Evolutionary conservation across 768 basidiomycete genomes (phyloP).

Genomic region (Tricholomella constricta): DNA sequence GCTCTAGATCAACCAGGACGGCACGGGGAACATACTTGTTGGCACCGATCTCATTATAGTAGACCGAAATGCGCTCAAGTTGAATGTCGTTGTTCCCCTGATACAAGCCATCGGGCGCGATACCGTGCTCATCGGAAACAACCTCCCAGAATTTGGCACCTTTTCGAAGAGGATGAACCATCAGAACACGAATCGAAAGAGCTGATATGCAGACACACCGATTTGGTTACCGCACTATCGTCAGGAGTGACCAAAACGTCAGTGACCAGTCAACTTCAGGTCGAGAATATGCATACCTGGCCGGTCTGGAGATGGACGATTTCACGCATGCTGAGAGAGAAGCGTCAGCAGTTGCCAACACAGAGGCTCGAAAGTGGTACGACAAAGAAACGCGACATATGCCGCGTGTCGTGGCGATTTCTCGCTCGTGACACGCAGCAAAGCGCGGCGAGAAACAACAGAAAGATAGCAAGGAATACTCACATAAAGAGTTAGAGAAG

Average conservation of each 20-base stretch:
- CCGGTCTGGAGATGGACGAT: constrained; percentile 99
- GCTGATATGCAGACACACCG: constrained; percentile 54
- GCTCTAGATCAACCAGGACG: constrained; percentile 96
- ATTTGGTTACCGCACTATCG: constrained; percentile 97
- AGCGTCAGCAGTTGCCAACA: constrained; percentile 31
- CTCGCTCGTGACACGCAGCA: constrained; percentile 17
- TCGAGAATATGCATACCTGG: constrained; percentile 61
- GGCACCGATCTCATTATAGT: constrained; percentile 94
- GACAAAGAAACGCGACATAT: constrained; percentile 43
- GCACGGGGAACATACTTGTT: constrained; percentile 99
- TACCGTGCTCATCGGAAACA: constrained; percentile 97
- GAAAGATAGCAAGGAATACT: constrained; percentile 23
- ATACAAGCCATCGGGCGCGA: constrained; percentile 91
- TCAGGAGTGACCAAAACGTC: constrained; percentile 28
- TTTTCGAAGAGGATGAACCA: constrained; percentile 30
- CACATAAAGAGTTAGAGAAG: constrained; percentile 43
- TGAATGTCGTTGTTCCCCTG: constrained; percentile 93
- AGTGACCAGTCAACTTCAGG: constrained; percentile 15
- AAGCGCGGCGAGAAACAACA: constrained; percentile 8
- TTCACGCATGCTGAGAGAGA: constrained; percentile 85
- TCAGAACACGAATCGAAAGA: constrained; percentile 20
- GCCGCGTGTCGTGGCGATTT: constrained; percentile 27
- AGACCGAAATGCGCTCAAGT: constrained; percentile 96
- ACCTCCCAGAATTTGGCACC: constrained; percentile 98
- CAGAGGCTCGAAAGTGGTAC: constrained; percentile 43